Base-by-base conservation (phyloP, 176 grass and related monocot species). In the Zoysia pacifica region DNA sequence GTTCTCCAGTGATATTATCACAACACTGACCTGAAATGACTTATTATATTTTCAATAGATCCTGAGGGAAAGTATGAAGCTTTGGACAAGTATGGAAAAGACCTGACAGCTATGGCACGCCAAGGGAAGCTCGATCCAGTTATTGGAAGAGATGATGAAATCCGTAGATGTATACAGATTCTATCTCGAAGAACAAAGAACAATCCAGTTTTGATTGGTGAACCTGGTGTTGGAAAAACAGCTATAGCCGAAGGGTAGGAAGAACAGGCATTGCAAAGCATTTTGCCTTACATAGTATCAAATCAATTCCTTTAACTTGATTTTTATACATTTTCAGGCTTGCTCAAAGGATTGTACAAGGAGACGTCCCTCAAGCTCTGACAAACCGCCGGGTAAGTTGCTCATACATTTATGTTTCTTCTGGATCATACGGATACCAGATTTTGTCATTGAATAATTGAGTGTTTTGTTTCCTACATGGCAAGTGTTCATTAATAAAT, bases 141-240 rank as follows among this genome's bases (percentile, higher is more conserved):
- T 82, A 98, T 98, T 65, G 96, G 96, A 67, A 93, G 96, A 75
- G 96, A 95, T 84, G 96, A 98, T 89, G 96, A 98, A 79, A 98
- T 98, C 59, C 86, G 96, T 77, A 93, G 96, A 81, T 98, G 96
- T 73, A 98, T 98, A 80, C 96, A 98, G 69, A 98, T 98, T 88
- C 79, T 98, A 69, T 98, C 96, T 61, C 86, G 96, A 47, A 95
- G 96, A 85, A 98, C 90, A 73, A 98, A 98, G 68, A 98, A 98
- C 75, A 98, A 98, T 81, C 96, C 95, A 5, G 95, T 98, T 83
- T 79, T 98, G 83, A 98, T 98, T 73, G 95, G 95, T 87, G 95
- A 98, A 91, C 95, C 95, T 83, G 95, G 95, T 76, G 95, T 98
- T 63, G 95, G 95, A 6, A 98, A 98, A 89, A 98, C 95, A 4